Percentiles rank a stretch among this genome's conserved stretches.
Evolutionary conservation across 202 grass and related monocot genomes (phyloP).

Genomic region (Dendrocalamus latiflorus): DNA sequence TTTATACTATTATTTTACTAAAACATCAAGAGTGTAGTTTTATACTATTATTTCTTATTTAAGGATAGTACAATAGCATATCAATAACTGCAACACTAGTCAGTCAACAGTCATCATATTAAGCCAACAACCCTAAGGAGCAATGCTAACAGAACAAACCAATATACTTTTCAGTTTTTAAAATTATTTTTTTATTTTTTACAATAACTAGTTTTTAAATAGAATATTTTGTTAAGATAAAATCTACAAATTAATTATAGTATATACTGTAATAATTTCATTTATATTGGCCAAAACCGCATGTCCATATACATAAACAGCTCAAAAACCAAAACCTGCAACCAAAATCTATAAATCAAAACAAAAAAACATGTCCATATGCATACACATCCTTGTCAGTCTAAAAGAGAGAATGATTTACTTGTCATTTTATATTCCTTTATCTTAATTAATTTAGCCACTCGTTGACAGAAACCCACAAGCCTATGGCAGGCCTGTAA

Average conservation of each 20-base stretch:
- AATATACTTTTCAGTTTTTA: too few species aligned
- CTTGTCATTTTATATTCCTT: background rate
- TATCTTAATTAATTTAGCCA: background rate
- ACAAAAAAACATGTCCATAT: too few species aligned
- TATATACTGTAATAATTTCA: too few species aligned
- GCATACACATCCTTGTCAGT: background rate
- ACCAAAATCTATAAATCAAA: too few species aligned
- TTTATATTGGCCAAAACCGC: too few species aligned
- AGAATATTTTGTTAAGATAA: too few species aligned
- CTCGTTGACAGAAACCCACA: background rate
- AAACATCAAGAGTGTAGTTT: too few species aligned
- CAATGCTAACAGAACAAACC: background rate
- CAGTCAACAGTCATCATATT: background rate
- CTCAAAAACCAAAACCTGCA: too few species aligned
- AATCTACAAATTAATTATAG: too few species aligned
- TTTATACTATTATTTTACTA: background rate
- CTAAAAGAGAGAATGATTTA: background rate
- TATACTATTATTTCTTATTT: background rate
- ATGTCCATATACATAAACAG: too few species aligned
- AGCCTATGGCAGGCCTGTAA: background rate
- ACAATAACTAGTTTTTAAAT: too few species aligned
- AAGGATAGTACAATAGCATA: background rate
- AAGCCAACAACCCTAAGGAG: background rate
- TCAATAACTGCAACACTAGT: background rate
- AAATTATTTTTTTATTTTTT: too few species aligned